Percentiles rank a stretch among this genome's conserved stretches.
Evolutionary conservation across 352 stramenopile genomes (phyloP).

Genomic region (Ophiocytium majus): DNA sequence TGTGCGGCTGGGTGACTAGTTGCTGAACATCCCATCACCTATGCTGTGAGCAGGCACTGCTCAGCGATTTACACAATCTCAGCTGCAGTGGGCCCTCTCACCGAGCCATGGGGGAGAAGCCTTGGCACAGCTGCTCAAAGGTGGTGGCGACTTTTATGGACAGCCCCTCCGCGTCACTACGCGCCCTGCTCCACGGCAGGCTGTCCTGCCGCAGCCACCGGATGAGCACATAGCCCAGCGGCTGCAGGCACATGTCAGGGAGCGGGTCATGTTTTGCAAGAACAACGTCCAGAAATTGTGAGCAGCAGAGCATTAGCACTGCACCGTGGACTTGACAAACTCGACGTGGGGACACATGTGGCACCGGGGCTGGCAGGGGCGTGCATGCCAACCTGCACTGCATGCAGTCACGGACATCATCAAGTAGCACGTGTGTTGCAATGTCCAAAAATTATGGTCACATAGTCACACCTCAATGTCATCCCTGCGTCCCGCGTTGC

Average conservation of each 20-base stretch:
- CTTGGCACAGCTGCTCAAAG: conserved; percentile 36
- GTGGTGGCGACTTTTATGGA: conserved; percentile 28
- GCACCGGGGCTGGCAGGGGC: not conserved
- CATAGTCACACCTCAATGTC: conserved; percentile 25
- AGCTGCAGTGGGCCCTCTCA: not conserved
- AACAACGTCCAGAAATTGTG: no score
- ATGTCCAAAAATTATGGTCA: not conserved
- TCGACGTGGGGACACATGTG: not conserved
- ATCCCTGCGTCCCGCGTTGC: conserved; percentile 27
- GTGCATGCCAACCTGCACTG: not conserved
- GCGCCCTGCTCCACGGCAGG: conserved; percentile 45
- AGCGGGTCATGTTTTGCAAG: not conserved
- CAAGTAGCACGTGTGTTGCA: not conserved
- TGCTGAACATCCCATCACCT: not conserved
- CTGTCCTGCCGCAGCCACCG: conserved; percentile 26
- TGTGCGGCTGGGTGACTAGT: not conserved
- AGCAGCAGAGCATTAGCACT: not conserved
- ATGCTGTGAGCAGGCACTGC: not conserved
- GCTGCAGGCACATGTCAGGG: conserved; percentile 17
- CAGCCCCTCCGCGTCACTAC: conserved; percentile 39
- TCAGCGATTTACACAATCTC: not conserved
- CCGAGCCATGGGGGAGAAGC: conserved; percentile 24
- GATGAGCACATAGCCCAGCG: conserved; percentile 52
- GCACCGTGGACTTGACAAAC: not conserved
- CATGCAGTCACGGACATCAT: not conserved